A percentile compares a stretch with the other conserved stretches of the same genome.
Evolutionary conservation across 768 basidiomycete species (phyloP).

Genomic region (Punctularia strigosozonata): DNA sequence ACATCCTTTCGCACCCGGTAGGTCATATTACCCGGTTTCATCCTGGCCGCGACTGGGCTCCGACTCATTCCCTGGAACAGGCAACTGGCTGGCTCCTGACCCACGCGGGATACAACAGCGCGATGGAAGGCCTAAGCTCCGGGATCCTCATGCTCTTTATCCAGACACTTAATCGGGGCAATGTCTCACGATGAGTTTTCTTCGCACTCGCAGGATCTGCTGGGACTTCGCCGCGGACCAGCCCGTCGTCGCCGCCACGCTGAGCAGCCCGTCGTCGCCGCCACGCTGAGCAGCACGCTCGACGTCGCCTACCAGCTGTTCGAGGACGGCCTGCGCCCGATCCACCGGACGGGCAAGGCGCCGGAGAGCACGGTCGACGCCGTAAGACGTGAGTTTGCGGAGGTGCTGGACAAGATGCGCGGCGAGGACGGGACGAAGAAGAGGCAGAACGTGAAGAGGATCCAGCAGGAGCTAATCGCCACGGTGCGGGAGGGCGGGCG

Average conservation of each 20-base stretch:
- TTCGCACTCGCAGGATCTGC: slow-evolving; percentile 4
- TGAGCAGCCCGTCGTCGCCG: too few species aligned
- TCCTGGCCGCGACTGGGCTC: not conserved
- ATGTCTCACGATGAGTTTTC: not conserved
- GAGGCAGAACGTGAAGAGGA: slow-evolving; percentile 9
- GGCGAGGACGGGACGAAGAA: slow-evolving; percentile 15
- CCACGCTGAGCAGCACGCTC: too few species aligned
- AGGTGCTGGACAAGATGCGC: slow-evolving; percentile 10
- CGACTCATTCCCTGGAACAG: slow-evolving; percentile 4
- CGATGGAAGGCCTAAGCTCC: slow-evolving; percentile 10
- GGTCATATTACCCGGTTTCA: not conserved
- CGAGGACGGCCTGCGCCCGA: slow-evolving; percentile 7
- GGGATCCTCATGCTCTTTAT: slow-evolving; percentile 10
- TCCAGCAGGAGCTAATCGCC: too few species aligned
- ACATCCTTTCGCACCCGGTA: slow-evolving; percentile 11
- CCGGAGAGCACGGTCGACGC: slow-evolving; percentile 13
- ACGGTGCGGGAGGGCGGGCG: too few species aligned
- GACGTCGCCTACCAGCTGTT: too few species aligned
- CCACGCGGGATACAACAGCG: slow-evolving; percentile 14
- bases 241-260: too few species aligned
- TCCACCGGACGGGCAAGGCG: slow-evolving; percentile 8
- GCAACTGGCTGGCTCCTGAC: slow-evolving; percentile 16
- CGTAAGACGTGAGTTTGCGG: slow-evolving; percentile 8
- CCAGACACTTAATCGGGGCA: slow-evolving; percentile 1
- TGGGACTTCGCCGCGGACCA: too few species aligned